Conservation (phyloP, 2,329 filamentous ascomycete species). For the Curvularia lunata region DNA sequence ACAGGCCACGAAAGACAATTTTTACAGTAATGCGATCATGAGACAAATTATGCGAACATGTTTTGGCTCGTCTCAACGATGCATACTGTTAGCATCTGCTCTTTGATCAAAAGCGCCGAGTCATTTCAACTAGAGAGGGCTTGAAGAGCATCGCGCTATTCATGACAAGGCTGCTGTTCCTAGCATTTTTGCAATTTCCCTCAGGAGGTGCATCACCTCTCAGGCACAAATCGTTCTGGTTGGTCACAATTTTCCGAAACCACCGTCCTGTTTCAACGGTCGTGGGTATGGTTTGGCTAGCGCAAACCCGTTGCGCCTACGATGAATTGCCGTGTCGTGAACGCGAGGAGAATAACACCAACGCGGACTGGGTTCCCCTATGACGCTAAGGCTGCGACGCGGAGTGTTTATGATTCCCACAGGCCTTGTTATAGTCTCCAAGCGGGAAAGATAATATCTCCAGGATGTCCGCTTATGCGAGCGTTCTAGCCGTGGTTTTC, state of each 20-base stretch:
- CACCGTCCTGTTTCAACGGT: conserved; percentile 16
- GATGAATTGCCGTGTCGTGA: conserved; percentile 3
- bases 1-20: background rate
- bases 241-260: conserved; percentile 16
- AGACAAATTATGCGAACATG: background rate
- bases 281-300: conserved; percentile 11
- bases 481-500: conserved; percentile 1
- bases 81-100: background rate
- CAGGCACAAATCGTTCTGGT: conserved; percentile 9
- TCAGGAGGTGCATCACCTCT: background rate
- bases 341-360: conserved; percentile 8
- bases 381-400: conserved; percentile 9
- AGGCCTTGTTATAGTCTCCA: background rate
- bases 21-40: background rate
- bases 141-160: background rate
- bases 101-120: background rate
- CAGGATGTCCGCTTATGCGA: background rate
- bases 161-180: conserved; percentile 5
- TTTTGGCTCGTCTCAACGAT: background rate
- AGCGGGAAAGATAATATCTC: background rate
- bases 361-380: background rate
- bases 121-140: background rate
- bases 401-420: conserved; percentile 3
- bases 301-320: conserved; percentile 7
- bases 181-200: background rate